phyloP scores from a whole-genome alignment of 192 early-diverging fungal genomes.

The Gaertneriomyces sp. region DNA sequence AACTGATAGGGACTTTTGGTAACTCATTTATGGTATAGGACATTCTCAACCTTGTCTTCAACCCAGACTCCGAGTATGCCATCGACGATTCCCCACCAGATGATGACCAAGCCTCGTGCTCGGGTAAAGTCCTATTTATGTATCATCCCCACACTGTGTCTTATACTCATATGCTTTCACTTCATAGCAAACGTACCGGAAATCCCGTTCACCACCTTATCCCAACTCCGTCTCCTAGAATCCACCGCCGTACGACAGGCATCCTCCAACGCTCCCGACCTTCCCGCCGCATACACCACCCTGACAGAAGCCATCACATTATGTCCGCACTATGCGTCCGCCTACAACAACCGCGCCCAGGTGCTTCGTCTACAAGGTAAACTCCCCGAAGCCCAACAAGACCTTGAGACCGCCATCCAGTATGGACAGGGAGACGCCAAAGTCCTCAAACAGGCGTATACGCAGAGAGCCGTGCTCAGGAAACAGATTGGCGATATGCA shows the following conservation, averaged over 20 bases:
- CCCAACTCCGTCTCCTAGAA: conserved; percentile 36
- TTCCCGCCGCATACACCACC: conserved; percentile 30
- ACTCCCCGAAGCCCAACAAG: conserved; percentile 38
- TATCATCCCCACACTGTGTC: neutral
- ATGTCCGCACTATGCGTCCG: conserved; percentile 54
- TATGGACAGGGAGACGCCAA: conserved; percentile 39
- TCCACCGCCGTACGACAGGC: conserved; percentile 37
- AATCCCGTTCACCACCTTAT: neutral
- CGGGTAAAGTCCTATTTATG: neutral
- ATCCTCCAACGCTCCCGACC: conserved; percentile 30
- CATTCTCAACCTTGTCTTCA: conserved; percentile 24
- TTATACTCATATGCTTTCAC: neutral
- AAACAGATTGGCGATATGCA: conserved; percentile 43
- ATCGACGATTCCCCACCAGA: neutral
- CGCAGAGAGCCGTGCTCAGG: conserved; percentile 58
- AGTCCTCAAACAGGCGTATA: conserved; percentile 54
- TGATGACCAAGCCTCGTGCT: neutral
- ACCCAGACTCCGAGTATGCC: neutral
- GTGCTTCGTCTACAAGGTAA: conserved; percentile 40
- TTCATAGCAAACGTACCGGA: neutral
- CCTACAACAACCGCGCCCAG: conserved; percentile 61
- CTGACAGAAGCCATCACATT: conserved; percentile 41
- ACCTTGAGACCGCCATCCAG: conserved; percentile 56
- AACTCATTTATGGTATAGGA: neutral
- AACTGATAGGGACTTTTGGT: too few species aligned